phyloP scores from a whole-genome alignment of 257 asterid species.

The Penstemon davidsonii region DNA sequence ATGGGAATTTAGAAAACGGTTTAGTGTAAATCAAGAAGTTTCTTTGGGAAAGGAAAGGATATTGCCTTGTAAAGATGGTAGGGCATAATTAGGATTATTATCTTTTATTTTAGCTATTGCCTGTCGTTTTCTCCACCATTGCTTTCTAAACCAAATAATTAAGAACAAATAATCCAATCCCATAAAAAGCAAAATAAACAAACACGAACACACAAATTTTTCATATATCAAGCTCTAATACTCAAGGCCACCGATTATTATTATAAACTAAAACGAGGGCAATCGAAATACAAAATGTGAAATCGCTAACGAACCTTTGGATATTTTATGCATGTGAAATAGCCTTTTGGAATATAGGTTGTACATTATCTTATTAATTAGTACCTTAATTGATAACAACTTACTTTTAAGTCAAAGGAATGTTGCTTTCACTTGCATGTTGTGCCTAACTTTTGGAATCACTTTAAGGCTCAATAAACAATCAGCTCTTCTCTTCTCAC shows the following conservation, averaged over 20 bases:
- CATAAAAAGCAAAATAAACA: background rate
- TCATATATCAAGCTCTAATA: no score
- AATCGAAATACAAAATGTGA: no score
- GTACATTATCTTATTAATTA: constrained; percentile 13
- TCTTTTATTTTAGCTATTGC: constrained; percentile 40
- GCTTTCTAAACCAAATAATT: constrained; percentile 16
- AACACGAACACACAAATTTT: background rate
- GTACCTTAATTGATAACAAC: constrained; percentile 17
- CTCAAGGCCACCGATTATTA: no score
- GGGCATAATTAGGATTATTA: constrained; percentile 30
- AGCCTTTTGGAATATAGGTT: constrained; percentile 21
- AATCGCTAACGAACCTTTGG: background rate
- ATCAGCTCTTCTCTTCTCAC: constrained; percentile 23
- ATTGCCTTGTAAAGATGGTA: constrained; percentile 51
- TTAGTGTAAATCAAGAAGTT: constrained; percentile 47
- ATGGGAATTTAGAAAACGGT: constrained; percentile 32
- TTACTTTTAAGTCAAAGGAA: constrained; percentile 39
- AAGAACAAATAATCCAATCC: constrained; percentile 1
- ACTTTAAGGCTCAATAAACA: constrained; percentile 25
- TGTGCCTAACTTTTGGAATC: constrained; percentile 22
- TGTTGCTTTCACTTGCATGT: constrained; percentile 29
- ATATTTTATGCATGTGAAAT: constrained; percentile 18
- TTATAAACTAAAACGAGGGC: no score
- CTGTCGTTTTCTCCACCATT: constrained; percentile 53
- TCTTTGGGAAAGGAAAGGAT: constrained; percentile 45